These are phyloP conservation scores for Hypoxylon sp. DNA, from an alignment of 2,329 filamentous ascomycete genomes.

Conservation along the genomic window DNA sequence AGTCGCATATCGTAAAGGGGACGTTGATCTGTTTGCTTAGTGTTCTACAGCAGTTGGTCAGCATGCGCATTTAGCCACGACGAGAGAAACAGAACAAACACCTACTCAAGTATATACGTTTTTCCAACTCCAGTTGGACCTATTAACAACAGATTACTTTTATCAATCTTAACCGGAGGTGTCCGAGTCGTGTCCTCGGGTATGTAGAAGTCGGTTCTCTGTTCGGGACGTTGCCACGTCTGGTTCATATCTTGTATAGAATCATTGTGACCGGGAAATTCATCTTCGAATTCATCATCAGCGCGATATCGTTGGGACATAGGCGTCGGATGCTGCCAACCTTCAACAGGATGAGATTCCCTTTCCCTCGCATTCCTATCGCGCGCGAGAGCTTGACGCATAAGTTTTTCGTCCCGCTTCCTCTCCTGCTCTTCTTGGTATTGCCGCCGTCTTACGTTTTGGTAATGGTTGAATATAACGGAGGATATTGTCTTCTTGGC, in stretches of 20 bases:
- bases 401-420: conserved; percentile 67
- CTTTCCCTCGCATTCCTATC: conserved; percentile 68
- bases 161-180: conserved; percentile 79
- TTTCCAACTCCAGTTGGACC: conserved; percentile 96
- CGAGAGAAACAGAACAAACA: too few species aligned
- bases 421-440: conserved; percentile 76
- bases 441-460: conserved; percentile 80
- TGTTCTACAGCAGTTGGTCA: conserved; percentile 65
- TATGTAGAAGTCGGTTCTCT: conserved; percentile 56
- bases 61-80: too few species aligned
- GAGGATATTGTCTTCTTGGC: conserved; percentile 94
- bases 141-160: conserved; percentile 91
- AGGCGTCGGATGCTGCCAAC: conserved; percentile 55
- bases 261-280: conserved; percentile 62
- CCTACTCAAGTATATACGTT: conserved; percentile 84
- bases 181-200: conserved; percentile 56
- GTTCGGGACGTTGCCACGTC: conserved; percentile 43
- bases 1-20: conserved; percentile 94
- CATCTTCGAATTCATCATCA: conserved; percentile 58
- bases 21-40: conserved; percentile 92
- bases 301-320: conserved; percentile 38
- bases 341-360: conserved; percentile 80
- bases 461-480: conserved; percentile 96
- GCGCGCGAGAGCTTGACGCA: conserved; percentile 74
- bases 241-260: conserved; percentile 55